Conservation (phyloP, 441 rosid genomes). For the Corymbia calophylla region DNA sequence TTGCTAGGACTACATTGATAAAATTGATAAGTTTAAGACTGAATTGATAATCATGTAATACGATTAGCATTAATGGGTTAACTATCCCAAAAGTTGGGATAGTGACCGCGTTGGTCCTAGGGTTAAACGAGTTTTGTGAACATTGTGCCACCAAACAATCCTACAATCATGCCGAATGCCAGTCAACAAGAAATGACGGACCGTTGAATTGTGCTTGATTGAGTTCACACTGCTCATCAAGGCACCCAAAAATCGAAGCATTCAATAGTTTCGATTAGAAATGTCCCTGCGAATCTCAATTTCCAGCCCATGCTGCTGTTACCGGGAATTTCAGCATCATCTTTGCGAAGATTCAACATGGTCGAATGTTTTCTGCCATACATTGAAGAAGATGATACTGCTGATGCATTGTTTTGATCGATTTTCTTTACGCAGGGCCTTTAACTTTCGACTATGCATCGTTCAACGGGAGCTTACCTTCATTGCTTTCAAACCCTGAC, state of each 20-base stretch:
- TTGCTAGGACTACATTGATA: neutral
- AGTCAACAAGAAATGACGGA: neutral
- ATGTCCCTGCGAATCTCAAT: neutral
- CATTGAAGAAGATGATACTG: neutral
- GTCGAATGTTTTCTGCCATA: neutral
- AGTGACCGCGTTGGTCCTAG: neutral
- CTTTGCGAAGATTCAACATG: neutral
- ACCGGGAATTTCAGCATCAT: neutral
- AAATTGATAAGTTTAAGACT: neutral
- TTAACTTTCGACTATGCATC: neutral
- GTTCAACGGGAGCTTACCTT: constrained; percentile 1
- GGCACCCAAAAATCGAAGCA: neutral
- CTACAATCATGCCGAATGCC: neutral
- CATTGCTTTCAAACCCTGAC: neutral
- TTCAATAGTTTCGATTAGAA: neutral
- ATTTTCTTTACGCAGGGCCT: neutral
- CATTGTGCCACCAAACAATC: neutral
- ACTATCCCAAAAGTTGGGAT: neutral
- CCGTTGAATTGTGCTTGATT: neutral
- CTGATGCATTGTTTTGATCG: neutral
- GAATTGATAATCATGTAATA: neutral
- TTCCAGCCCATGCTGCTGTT: neutral
- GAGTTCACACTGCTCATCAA: neutral
- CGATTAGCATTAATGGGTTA: neutral
- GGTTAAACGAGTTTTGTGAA: neutral